Conservation (phyloP, 176 grass and related monocot genomes). For the Ampelocalamus luodianensis region DNA sequence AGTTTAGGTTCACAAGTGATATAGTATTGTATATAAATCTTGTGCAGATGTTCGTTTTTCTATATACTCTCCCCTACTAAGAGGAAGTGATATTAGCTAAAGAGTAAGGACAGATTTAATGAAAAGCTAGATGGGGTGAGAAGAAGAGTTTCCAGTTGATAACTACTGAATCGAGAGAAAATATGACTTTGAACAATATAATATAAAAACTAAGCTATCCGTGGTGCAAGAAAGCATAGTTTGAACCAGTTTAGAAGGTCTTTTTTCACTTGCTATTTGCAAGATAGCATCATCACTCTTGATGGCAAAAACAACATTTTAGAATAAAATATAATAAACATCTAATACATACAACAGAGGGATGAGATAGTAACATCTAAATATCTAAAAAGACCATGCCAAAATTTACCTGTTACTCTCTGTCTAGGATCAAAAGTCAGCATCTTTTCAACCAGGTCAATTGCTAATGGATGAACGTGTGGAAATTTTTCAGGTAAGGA, state of each 20-base stretch:
- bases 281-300: constrained; percentile 8
- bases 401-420: constrained; percentile 88
- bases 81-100: constrained; percentile 15
- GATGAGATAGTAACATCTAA: neutral
- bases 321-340: neutral
- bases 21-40: neutral
- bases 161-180: neutral
- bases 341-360: neutral
- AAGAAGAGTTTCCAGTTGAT: neutral
- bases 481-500: constrained; percentile 91
- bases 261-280: neutral
- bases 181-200: neutral
- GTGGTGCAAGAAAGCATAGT: neutral
- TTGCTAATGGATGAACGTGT: constrained; percentile 83
- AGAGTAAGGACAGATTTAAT: neutral
- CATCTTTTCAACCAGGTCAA: constrained; percentile 98
- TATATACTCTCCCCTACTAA: neutral
- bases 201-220: constrained; percentile 8
- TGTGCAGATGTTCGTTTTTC: neutral
- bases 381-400: neutral
- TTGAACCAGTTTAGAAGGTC: neutral
- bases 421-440: constrained; percentile 94
- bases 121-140: neutral
- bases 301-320: constrained; percentile 15
- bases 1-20: neutral